Conservation (phyloP, 2,329 filamentous ascomycete genomes). For the Camillea tinctor region DNA sequence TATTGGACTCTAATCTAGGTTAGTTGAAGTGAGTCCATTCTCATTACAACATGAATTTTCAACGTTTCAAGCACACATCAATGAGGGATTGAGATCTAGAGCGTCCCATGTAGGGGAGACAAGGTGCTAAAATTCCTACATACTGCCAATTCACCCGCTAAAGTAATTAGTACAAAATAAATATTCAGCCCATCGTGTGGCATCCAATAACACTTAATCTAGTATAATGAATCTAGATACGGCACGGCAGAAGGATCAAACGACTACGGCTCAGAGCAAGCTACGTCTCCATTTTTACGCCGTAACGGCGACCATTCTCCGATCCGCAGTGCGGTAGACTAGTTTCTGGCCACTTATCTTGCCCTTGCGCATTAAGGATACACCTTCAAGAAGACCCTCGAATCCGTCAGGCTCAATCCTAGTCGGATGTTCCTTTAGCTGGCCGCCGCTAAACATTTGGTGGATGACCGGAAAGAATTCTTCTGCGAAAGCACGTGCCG, state of each 20-base stretch:
- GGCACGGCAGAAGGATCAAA: background rate
- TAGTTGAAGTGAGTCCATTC: no score
- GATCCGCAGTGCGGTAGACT: slow-evolving; percentile 7
- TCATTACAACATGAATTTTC: no score
- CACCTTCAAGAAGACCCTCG: slow-evolving; percentile 7
- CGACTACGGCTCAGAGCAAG: background rate
- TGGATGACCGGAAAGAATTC: slow-evolving; percentile 8
- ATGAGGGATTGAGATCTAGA: background rate
- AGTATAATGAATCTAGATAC: background rate
- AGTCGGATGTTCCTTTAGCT: slow-evolving; percentile 7
- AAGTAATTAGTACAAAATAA: background rate
- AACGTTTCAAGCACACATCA: no score
- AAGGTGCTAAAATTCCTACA: background rate
- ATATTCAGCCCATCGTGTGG: background rate
- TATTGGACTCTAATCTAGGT: no score
- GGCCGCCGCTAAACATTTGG: slow-evolving; percentile 3
- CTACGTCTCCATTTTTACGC: background rate
- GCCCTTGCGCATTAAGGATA: slow-evolving; percentile 3
- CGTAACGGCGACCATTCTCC: background rate
- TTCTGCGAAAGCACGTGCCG: slow-evolving; percentile 4
- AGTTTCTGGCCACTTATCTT: slow-evolving; percentile 7
- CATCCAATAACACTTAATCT: no score
- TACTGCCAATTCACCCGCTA: background rate
- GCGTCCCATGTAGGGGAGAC: background rate
- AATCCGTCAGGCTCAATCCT: slow-evolving; percentile 6